Percentiles rank a stretch among this genome's conserved stretches.
phyloP scores from a whole-genome alignment of 2,329 filamentous ascomycete species.

The Aspergillus eucalypticola region DNA sequence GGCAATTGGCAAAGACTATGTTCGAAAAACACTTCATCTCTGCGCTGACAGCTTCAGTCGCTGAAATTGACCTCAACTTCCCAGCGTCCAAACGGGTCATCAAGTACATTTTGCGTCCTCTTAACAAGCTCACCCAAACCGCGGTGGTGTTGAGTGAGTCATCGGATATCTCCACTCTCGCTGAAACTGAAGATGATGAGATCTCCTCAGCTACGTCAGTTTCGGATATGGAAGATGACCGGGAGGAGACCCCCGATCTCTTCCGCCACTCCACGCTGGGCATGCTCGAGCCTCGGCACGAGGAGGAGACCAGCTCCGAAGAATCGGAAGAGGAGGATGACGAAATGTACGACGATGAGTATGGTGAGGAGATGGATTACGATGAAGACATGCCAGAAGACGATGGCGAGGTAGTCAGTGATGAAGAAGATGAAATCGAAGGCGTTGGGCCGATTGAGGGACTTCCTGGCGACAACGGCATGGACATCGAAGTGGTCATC shows the following conservation, averaged over 20 bases:
- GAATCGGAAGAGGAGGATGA: slow-evolving; percentile 71
- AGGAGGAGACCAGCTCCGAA: slow-evolving; percentile 78
- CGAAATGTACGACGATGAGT: slow-evolving; percentile 91
- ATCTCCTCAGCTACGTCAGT: slow-evolving; percentile 84
- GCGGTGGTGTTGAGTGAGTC: slow-evolving; percentile 82
- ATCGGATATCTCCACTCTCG: slow-evolving; percentile 69
- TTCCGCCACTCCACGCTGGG: slow-evolving; percentile 95
- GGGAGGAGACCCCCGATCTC: slow-evolving; percentile 93
- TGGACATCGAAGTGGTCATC: slow-evolving; percentile 86
- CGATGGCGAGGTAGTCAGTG: slow-evolving; percentile 84
- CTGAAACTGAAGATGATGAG: slow-evolving; percentile 79
- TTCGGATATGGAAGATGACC: slow-evolving; percentile 81
- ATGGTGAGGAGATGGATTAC: slow-evolving; percentile 88
- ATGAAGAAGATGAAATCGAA: slow-evolving; percentile 78
- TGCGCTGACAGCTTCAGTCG: slow-evolving; percentile 85
- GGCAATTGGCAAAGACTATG: slow-evolving; percentile 90
- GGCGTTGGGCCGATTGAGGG: slow-evolving; percentile 74
- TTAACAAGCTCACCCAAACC: slow-evolving; percentile 83
- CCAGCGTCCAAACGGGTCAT: slow-evolving; percentile 90
- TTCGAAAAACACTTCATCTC: slow-evolving; percentile 96
- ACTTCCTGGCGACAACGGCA: slow-evolving; percentile 59
- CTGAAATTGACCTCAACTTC: slow-evolving; percentile 93
- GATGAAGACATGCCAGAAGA: slow-evolving; percentile 78
- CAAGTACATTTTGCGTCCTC: slow-evolving; percentile 90
- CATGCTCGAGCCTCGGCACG: slow-evolving; percentile 83